Evolutionary conservation across 2,329 filamentous ascomycete genomes (phyloP).

Genomic region (Emergomyces pasteurianus): DNA sequence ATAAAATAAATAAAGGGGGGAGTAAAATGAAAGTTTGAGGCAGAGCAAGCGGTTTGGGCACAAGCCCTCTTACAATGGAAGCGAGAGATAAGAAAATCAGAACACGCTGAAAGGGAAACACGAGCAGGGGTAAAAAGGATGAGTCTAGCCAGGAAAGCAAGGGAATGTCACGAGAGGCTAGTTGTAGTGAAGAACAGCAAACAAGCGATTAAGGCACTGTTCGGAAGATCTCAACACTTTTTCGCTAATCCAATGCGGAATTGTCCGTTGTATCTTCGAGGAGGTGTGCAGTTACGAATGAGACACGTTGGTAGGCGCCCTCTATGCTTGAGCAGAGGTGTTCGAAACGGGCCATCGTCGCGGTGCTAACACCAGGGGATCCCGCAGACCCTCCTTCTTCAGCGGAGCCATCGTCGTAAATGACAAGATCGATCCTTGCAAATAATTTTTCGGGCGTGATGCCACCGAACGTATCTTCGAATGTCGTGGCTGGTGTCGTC

Average conservation of each 20-base stretch:
- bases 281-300: constrained; percentile 28
- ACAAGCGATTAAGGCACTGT: not conserved
- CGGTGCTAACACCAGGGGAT: constrained; percentile 14
- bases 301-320: constrained; percentile 31
- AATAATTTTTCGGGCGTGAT: constrained; percentile 53
- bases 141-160: not conserved
- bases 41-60: not conserved
- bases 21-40: not conserved
- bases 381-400: not conserved
- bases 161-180: not conserved
- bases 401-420: constrained; percentile 24
- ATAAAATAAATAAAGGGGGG: not conserved
- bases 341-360: constrained; percentile 23
- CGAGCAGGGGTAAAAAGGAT: not conserved
- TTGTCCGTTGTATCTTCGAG: not conserved
- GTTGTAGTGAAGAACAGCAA: not conserved
- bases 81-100: not conserved
- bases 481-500: constrained; percentile 22
- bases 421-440: constrained; percentile 52
- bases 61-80: not conserved
- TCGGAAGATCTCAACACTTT: not conserved
- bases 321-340: constrained; percentile 30
- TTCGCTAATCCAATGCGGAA: not conserved
- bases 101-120: not conserved
- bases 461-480: constrained; percentile 34